Base-by-base conservation (phyloP, 805 yeast genomes). In the Wickerhamiella shivajii region DNA sequence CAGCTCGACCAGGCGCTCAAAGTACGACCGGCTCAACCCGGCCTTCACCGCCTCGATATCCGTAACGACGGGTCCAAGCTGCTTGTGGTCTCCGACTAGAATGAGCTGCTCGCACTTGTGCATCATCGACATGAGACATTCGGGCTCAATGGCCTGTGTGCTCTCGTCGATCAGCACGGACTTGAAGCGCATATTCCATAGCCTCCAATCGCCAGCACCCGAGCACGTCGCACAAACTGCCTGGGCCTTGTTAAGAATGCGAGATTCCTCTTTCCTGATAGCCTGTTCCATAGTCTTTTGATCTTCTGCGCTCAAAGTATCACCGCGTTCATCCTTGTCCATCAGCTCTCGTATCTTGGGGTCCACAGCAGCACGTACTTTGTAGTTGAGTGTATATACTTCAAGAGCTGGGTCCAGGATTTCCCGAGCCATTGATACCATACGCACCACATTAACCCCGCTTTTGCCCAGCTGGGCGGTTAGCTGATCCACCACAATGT, bases 31-130 rank as follows among this genome's bases (percentile, higher is more conserved):
- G 39, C 68, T 69, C 36, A 87, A 64, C 16, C 96, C 95, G 0
- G 93, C 93, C 41, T 75, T 75, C 12, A 77, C 83, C 3, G 93
- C 94, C 44, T 68, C 67, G 46, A 71, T 69, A 44, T 80, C 83
- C 36, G 80, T 55, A 31, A 87, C 77, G 16, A 84, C 92, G 0
- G 97, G 96, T 2, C 96, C 95, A 43, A 85, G 63, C 60, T 85
- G 97, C 57, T 83, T 87, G 56, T 87, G 96, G 54, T 85, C 97
- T 49, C 97, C 97, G 24, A 84, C 95, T 21, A 85, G 59, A 29
- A 85, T 70, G 5, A 84, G 81, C 51, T 85, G 95, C 50, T 77
- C 77, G 29, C 92, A 84, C 17, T 95, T 94, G 44, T 75, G 77
- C 2, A 77, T 83, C 24, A 85, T 69, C 9, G 97, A 95, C 43